Conservation (phyloP, 805 yeast species). For the Ogataea methylovora region DNA sequence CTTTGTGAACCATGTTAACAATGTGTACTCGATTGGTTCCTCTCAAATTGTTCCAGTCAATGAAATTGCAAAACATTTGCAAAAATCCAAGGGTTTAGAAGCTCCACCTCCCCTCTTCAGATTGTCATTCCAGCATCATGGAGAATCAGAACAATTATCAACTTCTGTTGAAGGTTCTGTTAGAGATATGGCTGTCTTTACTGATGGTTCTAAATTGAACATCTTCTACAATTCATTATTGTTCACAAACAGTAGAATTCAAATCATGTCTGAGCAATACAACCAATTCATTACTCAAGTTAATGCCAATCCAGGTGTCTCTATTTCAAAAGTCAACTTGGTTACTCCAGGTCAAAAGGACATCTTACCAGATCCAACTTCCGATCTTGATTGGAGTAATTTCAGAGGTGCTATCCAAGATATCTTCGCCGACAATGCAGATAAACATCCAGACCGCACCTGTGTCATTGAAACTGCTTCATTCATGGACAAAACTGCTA, state of each 20-base stretch:
- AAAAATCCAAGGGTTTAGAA: constrained; percentile 41
- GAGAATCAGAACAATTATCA: constrained; percentile 31
- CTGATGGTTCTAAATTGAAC: constrained; percentile 27
- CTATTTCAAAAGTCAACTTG: constrained; percentile 57
- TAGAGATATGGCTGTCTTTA: constrained; percentile 59
- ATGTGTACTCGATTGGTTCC: constrained; percentile 29
- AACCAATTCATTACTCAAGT: constrained; percentile 39
- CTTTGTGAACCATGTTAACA: constrained; percentile 37
- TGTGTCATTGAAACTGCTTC: constrained; percentile 92
- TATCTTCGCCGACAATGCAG: constrained; percentile 84
- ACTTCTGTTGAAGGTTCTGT: constrained; percentile 44
- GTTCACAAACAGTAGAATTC: constrained; percentile 63
- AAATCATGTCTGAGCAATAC: constrained; percentile 67
- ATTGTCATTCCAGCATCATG: constrained; percentile 46
- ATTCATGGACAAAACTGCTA: constrained; percentile 42
- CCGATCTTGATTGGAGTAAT: constrained; percentile 81
- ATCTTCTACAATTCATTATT: constrained; percentile 71
- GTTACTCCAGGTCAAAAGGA: constrained; percentile 57
- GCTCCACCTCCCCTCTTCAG: constrained; percentile 57
- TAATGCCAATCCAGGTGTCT: constrained; percentile 26
- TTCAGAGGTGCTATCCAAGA: constrained; percentile 96
- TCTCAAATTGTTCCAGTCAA: constrained; percentile 39
- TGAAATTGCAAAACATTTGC: constrained; percentile 47
- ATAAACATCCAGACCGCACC: constrained; percentile 71
- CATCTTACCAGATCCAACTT: constrained; percentile 80